phyloP scores from a whole-genome alignment of 768 basidiomycete species.

The Trametes gibbosa region DNA sequence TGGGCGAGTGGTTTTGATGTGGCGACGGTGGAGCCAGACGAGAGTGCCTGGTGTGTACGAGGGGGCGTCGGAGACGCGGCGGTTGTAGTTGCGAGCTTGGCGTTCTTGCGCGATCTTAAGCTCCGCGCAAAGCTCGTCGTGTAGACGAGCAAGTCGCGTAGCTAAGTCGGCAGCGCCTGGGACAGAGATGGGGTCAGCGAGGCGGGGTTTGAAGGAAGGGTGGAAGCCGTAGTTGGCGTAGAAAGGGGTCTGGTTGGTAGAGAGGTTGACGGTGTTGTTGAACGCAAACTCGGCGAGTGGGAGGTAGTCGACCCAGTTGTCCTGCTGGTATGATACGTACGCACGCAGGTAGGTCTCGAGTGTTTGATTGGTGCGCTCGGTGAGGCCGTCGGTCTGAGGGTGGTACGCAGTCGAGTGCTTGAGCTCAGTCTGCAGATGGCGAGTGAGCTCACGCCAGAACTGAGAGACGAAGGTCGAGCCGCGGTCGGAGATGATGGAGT shows the following conservation, averaged over 20 bases:
- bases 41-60: slow-evolving; percentile 31
- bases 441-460: slow-evolving; percentile 10
- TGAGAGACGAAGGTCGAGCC: slow-evolving; percentile 16
- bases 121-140: slow-evolving; percentile 34
- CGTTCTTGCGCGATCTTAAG: slow-evolving; percentile 30
- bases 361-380: slow-evolving; percentile 37
- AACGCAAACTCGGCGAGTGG: not conserved
- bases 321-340: not conserved
- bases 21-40: slow-evolving; percentile 30
- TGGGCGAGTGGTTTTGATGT: slow-evolving; percentile 36
- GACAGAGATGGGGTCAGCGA: slow-evolving; percentile 31
- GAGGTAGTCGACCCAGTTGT: not conserved
- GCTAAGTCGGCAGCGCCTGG: slow-evolving; percentile 34
- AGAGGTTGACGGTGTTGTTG: not conserved
- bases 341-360: slow-evolving; percentile 30
- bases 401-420: not conserved
- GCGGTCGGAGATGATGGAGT: slow-evolving; percentile 18
- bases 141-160: slow-evolving; percentile 29
- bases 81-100: slow-evolving; percentile 31
- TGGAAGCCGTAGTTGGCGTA: slow-evolving; percentile 10
- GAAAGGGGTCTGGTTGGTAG: not conserved
- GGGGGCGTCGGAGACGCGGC: slow-evolving; percentile 26
- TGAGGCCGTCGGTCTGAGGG: slow-evolving; percentile 39
- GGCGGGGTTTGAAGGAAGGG: slow-evolving; percentile 27
- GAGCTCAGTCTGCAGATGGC: not conserved